Conservation (phyloP, 1,284 basidiomycete species). For the Termitomyces sp. region DNA sequence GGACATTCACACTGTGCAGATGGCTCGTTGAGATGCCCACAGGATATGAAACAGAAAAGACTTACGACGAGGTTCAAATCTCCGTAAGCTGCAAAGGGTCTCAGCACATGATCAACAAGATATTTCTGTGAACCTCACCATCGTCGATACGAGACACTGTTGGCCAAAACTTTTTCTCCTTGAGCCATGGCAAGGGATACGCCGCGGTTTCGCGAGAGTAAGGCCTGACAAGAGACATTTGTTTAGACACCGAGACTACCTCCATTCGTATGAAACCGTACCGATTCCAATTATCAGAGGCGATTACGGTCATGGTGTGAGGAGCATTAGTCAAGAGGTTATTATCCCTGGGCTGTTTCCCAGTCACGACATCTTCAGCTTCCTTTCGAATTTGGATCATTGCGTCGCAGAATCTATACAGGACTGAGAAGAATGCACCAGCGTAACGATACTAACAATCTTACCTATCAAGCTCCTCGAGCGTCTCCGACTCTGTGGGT, state of each 20-base stretch:
- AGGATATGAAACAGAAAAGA: constrained; percentile 17
- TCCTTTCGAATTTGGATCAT: constrained; percentile 95
- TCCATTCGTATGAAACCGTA: constrained; percentile 32
- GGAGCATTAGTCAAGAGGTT: constrained; percentile 94
- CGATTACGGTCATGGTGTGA: constrained; percentile 78
- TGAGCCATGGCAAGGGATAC: constrained; percentile 76
- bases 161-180: constrained; percentile 92
- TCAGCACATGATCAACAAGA: constrained; percentile 3
- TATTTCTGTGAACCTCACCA: constrained; percentile 43
- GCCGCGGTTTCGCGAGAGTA: constrained; percentile 84
- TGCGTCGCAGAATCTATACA: constrained; percentile 82
- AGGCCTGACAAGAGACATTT: constrained; percentile 52
- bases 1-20: constrained; percentile 77
- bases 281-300: constrained; percentile 80
- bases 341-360: constrained; percentile 82
- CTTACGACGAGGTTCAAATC: constrained; percentile 78
- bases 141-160: constrained; percentile 87
- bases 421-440: constrained; percentile 20
- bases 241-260: neutral
- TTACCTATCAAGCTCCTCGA: constrained; percentile 84
- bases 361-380: constrained; percentile 82
- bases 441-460: constrained; percentile 9
- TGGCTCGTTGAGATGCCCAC: neutral
- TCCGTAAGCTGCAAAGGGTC: constrained; percentile 55
- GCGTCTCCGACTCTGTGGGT: constrained; percentile 90